Evolutionary conservation across 305 asterid species (phyloP), one percentile per base, ranked within the genome.

Genomic region (Fraxinus sp.): DNA sequence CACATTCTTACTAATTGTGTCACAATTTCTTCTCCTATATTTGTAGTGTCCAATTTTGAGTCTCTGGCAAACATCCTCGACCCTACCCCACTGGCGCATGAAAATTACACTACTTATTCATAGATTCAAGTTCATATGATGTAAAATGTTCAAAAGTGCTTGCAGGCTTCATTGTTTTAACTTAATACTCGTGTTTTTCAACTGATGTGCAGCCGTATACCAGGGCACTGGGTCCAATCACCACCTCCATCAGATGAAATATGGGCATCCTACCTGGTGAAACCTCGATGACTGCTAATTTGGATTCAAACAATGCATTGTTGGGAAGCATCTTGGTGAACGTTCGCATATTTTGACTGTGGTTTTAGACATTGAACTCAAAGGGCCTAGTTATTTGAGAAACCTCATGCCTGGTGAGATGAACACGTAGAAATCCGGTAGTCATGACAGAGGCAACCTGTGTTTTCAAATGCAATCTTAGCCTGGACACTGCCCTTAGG

Each of bases 211-310:
- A 95, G 99, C 86, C 97, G 95, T 68, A 90, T 94, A 84, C 99
- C 99, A 0, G 95, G 97, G 74, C 94, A 94, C 76, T 94, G 97
- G 97, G 97, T 95, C 86, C 97, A 93, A 79, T 91, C 98, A 36
- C 93, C 98, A 28, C 92, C 93, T 68, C 98, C 99, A 8, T 91
- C 99, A 14, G 93, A 95, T 79, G 95, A 89, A 57, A 86, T 89
- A 74, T 95, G 99, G 99, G 98, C 97, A 80, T 95, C 99, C 83
- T 95, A 91, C 86, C 89, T 93, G 78, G 89, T 90, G 35, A 86
- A 85, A 82, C 89, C 86, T 44, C 72, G 81, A 79, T 87, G 39
- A 78, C 76, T 77, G 73, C 70, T 36, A 1, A 74, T 77, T 55
- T 80, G 35, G 7, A 59, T 18, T n/a, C 66, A 2, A 71, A 83